phyloP scores from a whole-genome alignment of 257 asterid genomes.

The Fraxinus americana region DNA sequence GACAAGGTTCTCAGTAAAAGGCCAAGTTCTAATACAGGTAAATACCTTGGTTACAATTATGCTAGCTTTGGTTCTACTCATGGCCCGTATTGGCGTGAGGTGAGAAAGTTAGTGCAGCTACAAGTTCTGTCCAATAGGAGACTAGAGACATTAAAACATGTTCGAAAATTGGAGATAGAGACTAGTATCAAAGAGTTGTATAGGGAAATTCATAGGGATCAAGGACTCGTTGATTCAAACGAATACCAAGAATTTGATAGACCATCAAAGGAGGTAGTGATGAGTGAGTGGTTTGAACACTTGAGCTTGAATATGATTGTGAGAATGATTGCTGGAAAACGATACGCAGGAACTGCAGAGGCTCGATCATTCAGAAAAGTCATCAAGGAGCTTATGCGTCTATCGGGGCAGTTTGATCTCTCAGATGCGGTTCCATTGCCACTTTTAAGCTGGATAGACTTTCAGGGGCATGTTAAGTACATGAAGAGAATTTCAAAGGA shows the following conservation, averaged over 20 bases:
- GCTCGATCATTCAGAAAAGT: slow-evolving; percentile 30
- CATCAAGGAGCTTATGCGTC: slow-evolving; percentile 35
- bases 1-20: slow-evolving; percentile 44
- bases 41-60: slow-evolving; percentile 44
- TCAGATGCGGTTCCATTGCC: slow-evolving; percentile 45
- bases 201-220: neutral
- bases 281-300: slow-evolving; percentile 43
- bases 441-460: slow-evolving; percentile 48
- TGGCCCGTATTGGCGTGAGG: slow-evolving; percentile 58
- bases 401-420: slow-evolving; percentile 37
- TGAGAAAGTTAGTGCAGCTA: slow-evolving; percentile 43
- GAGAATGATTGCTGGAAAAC: slow-evolving; percentile 48
- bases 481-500: slow-evolving; percentile 47
- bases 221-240: neutral
- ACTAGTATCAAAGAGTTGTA: slow-evolving; percentile 12
- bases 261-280: slow-evolving; percentile 28
- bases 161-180: slow-evolving; percentile 35
- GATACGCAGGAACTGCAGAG: slow-evolving; percentile 22
- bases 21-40: slow-evolving; percentile 39
- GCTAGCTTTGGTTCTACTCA: slow-evolving; percentile 48
- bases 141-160: slow-evolving; percentile 43
- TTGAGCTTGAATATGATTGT: slow-evolving; percentile 39
- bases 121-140: slow-evolving; percentile 49
- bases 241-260: neutral
- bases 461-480: slow-evolving; percentile 37